Evolutionary conservation across 2,329 filamentous ascomycete genomes (phyloP).

Genomic region (Drechslera avenae): DNA sequence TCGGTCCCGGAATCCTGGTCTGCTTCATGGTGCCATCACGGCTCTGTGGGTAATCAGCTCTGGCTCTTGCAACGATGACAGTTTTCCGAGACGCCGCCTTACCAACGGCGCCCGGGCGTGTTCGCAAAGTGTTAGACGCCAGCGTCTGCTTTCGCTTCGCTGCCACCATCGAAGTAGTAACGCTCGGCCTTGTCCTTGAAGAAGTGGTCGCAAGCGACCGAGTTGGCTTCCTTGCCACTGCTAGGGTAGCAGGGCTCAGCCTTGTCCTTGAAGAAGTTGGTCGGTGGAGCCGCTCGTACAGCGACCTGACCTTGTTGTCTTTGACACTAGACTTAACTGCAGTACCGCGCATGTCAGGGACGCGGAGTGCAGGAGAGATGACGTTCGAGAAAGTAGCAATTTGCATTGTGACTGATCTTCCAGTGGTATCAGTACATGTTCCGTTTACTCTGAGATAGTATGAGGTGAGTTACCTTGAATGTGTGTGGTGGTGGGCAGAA

Average conservation of each 20-base stretch:
- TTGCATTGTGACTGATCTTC: background rate
- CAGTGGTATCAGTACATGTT: background rate
- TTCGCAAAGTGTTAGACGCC: conserved; percentile 1
- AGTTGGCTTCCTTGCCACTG: background rate
- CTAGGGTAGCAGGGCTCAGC: background rate
- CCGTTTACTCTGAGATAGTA: too few species aligned
- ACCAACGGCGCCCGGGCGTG: background rate
- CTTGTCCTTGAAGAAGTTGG: background rate
- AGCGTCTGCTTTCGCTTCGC: background rate
- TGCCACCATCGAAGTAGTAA: background rate
- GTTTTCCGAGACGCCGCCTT: background rate
- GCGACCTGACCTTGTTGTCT: conserved; percentile 1
- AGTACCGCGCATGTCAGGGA: conserved; percentile 3
- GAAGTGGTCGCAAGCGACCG: background rate
- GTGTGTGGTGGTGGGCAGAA: background rate
- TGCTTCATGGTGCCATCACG: background rate
- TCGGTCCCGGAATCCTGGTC: conserved; percentile 1
- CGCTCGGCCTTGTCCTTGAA: background rate
- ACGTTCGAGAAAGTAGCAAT: background rate
- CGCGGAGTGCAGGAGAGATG: conserved; percentile 3
- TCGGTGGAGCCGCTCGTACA: conserved; percentile 6
- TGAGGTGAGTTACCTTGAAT: background rate
- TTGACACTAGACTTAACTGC: conserved; percentile 7
- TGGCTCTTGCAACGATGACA: background rate
- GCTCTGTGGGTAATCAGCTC: conserved; percentile 1